Evolutionary conservation across 352 stramenopile genomes (phyloP).

Genomic region (Globisporangium barbulae): DNA sequence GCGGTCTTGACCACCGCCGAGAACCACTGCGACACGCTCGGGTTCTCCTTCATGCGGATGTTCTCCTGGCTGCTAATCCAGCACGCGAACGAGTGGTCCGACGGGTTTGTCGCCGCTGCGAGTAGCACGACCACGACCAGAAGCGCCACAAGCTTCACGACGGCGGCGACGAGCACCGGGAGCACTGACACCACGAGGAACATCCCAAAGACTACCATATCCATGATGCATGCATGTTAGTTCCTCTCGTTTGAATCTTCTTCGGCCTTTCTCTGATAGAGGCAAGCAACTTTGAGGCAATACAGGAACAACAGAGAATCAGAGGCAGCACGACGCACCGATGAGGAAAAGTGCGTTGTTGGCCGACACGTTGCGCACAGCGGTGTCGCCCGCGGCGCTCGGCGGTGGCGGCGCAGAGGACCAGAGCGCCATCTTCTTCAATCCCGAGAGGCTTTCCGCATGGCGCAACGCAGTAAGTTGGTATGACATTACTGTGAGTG

Average conservation of each 20-base stretch:
- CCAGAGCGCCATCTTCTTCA: conserved; percentile 2
- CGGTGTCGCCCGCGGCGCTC: not conserved
- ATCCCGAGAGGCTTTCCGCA: not conserved
- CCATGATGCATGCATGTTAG: not conserved
- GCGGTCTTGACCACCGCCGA: conserved; percentile 68
- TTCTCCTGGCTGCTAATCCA: conserved; percentile 68
- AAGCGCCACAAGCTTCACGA: conserved; percentile 40
- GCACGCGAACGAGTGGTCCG: conserved; percentile 64
- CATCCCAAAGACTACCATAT: conserved; percentile 52
- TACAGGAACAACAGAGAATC: not conserved
- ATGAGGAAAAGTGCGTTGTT: conserved; percentile 73
- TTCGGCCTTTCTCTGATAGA: not conserved
- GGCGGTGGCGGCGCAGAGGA: conserved; percentile 15
- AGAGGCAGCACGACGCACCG: conserved; percentile 26
- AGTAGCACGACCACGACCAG: conserved; percentile 21
- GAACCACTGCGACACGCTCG: conserved; percentile 60
- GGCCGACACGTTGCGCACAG: conserved; percentile 30
- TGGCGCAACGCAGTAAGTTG: not conserved
- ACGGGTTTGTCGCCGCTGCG: conserved; percentile 55
- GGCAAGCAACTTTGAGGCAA: not conserved
- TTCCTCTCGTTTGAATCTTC: not conserved
- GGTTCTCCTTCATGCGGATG: conserved; percentile 33
- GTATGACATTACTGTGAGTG: not conserved
- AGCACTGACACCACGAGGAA: conserved; percentile 67
- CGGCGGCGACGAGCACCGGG: conserved; percentile 44